Base-by-base conservation (phyloP, 2,329 filamentous ascomycete species). In the Xylariaceae sp. region DNA sequence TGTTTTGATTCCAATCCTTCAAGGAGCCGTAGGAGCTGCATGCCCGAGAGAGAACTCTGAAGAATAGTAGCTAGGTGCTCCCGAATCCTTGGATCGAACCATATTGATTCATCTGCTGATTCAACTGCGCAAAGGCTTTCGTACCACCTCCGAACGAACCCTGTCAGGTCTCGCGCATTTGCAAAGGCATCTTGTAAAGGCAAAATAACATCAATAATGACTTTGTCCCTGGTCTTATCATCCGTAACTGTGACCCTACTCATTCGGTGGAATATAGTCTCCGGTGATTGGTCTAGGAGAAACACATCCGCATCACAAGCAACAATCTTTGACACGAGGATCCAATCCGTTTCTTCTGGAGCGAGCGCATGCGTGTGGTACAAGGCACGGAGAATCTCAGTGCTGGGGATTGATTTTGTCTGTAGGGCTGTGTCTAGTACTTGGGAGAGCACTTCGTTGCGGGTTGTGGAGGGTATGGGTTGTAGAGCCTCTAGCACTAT, bases 251-350 rank as follows among this genome's bases (percentile, higher is more conserved):
- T 50, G 58, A 58, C 26, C 54, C 37, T 50, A 54, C 68, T 72
- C 20, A 75, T 65, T 32, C 58, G 62, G 16, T 60, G 58, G 24
- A 77, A 62, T 10, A 76, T 52, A 2, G 60, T 53, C 8, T 65
- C 55, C 4, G 72, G 45, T 33, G 70, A 59, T 20, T 70, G 61
- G 21, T 71, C 63, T 42, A 72, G 67, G 2, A 77, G 66, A 55
- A 81, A 79, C 4, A 77, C 70, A 55, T 75, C 75, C 3, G 75
- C 61, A 57, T 81, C 77, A 44, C 78, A 72, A 18, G 69, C 63
- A 15, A 80, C 65, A n/a, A 78, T 64, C 24, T 72, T 70, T 10
- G 72, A 69, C 16, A 80, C 48, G 16, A 81, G 57, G 2, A 58
- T 50, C 73, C 75, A 78, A 44, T 77, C 68, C 1, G 67, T 66